Conservation (phyloP, 2,329 filamentous ascomycete genomes). For the Furcasterigmium furcatum region DNA sequence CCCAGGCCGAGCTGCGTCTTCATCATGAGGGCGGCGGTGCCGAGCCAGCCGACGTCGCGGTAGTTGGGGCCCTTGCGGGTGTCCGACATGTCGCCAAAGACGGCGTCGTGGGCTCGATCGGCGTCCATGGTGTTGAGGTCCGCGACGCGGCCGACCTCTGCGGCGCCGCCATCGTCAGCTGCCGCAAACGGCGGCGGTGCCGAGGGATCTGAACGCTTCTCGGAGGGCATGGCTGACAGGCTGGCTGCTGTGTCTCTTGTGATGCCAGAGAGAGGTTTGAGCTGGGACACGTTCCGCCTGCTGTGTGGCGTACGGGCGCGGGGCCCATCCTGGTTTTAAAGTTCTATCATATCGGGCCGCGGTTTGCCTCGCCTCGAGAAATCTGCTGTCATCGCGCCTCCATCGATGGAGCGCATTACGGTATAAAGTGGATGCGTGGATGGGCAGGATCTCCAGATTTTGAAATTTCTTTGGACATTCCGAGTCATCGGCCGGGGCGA, state of each 20-base stretch:
- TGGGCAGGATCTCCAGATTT: too few species aligned
- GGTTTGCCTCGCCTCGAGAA: background rate
- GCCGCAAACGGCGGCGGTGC: background rate
- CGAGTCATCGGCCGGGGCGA: too few species aligned
- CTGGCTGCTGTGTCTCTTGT: background rate
- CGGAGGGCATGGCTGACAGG: background rate
- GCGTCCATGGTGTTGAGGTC: background rate
- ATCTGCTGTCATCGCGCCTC: background rate
- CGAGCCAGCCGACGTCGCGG: slow-evolving; percentile 35
- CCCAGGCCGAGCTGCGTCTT: slow-evolving; percentile 40
- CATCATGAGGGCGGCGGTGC: slow-evolving; percentile 38
- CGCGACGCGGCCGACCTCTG: background rate
- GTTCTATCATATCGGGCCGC: background rate
- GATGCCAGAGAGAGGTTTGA: background rate
- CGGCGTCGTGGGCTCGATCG: slow-evolving; percentile 18
- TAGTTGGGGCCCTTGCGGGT: slow-evolving; percentile 24
- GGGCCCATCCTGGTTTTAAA: background rate
- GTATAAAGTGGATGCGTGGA: background rate
- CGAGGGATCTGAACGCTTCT: background rate
- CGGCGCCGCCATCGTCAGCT: background rate
- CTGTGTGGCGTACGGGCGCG: too few species aligned
- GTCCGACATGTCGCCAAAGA: slow-evolving; percentile 28
- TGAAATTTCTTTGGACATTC: too few species aligned
- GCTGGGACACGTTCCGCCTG: too few species aligned
- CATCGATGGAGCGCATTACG: background rate